phyloP scores from a whole-genome alignment of 495 filamentous ascomycete species.

The Penicillium bovifimosum region DNA sequence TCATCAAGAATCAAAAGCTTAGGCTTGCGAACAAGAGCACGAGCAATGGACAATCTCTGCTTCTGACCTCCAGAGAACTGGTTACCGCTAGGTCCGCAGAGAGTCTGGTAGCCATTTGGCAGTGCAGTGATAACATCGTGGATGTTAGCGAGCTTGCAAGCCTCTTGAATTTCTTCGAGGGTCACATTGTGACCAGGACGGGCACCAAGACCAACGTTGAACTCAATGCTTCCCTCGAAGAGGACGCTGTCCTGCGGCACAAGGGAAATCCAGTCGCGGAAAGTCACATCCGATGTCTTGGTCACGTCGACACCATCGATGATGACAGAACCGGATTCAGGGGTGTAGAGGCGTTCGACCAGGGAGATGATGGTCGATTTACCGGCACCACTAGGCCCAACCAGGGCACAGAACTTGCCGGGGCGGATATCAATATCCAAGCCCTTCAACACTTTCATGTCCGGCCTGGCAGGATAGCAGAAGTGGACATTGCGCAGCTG shows the following conservation, averaged over 20 bases:
- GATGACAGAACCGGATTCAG: slow-evolving; percentile 34
- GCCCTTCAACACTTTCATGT: slow-evolving; percentile 45
- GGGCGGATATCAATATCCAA: slow-evolving; percentile 48
- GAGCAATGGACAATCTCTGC: slow-evolving; percentile 69
- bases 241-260: slow-evolving; percentile 53
- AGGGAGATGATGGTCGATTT: slow-evolving; percentile 55
- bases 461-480: slow-evolving; percentile 52
- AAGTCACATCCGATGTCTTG: slow-evolving; percentile 24
- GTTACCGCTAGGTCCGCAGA: slow-evolving; percentile 58
- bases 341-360: slow-evolving; percentile 52
- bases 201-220: slow-evolving; percentile 51
- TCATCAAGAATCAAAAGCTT: slow-evolving; percentile 71
- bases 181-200: slow-evolving; percentile 35
- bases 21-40: slow-evolving; percentile 69
- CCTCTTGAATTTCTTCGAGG: slow-evolving; percentile 48
- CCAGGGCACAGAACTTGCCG: slow-evolving; percentile 51
- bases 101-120: slow-evolving; percentile 59
- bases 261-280: slow-evolving; percentile 47
- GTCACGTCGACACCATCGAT: slow-evolving; percentile 43
- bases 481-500: slow-evolving; percentile 51
- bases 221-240: slow-evolving; percentile 49
- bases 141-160: slow-evolving; percentile 53
- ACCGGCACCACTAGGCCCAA: slow-evolving; percentile 53
- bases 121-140: slow-evolving; percentile 52
- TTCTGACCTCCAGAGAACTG: slow-evolving; percentile 70